phyloP scores from a whole-genome alignment of 345 rosid genomes.

The Euphorbia tirucalli region DNA sequence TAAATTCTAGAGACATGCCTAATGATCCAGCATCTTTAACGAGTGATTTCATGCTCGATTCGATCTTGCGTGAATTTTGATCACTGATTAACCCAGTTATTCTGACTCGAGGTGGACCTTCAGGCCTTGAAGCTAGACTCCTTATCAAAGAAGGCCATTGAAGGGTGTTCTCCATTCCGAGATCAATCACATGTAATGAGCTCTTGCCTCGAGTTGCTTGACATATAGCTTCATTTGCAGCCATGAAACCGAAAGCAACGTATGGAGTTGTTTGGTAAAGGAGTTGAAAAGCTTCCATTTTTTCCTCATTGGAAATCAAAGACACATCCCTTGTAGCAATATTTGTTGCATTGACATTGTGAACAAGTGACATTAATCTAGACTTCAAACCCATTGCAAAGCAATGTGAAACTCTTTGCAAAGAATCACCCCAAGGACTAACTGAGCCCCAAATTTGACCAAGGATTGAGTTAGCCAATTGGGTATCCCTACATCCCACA shows the following conservation, averaged over 20 bases:
- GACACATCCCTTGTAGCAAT: slow-evolving; percentile 27
- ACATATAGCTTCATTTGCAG: slow-evolving; percentile 58
- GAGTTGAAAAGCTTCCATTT: slow-evolving; percentile 57
- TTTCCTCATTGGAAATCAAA: slow-evolving; percentile 37
- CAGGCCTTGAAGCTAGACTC: slow-evolving; percentile 48
- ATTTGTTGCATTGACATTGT: slow-evolving; percentile 31
- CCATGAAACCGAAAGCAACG: slow-evolving; percentile 57
- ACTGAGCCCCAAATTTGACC: slow-evolving; percentile 43
- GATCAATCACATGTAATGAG: slow-evolving; percentile 45
- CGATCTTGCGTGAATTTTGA: slow-evolving; percentile 20
- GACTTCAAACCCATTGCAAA: slow-evolving; percentile 52
- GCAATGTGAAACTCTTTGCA: slow-evolving; percentile 59
- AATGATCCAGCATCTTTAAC: slow-evolving; percentile 35
- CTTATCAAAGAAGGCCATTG: slow-evolving; percentile 61
- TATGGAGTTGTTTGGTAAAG: slow-evolving; percentile 60
- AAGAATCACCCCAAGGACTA: slow-evolving; percentile 46
- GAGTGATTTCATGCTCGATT: slow-evolving; percentile 39
- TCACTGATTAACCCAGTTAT: slow-evolving; percentile 41
- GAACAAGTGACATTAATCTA: slow-evolving; percentile 48
- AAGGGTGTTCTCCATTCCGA: slow-evolving; percentile 53
- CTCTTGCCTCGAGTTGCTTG: slow-evolving; percentile 50
- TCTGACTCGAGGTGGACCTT: slow-evolving; percentile 47
- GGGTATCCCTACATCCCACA: slow-evolving; percentile 53
- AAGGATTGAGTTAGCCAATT: slow-evolving; percentile 47
- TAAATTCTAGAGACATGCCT: slow-evolving; percentile 42